These are phyloP conservation scores for Mikania micrantha DNA, from an alignment of 129 eudicot genomes.

Conservation along the genomic window DNA sequence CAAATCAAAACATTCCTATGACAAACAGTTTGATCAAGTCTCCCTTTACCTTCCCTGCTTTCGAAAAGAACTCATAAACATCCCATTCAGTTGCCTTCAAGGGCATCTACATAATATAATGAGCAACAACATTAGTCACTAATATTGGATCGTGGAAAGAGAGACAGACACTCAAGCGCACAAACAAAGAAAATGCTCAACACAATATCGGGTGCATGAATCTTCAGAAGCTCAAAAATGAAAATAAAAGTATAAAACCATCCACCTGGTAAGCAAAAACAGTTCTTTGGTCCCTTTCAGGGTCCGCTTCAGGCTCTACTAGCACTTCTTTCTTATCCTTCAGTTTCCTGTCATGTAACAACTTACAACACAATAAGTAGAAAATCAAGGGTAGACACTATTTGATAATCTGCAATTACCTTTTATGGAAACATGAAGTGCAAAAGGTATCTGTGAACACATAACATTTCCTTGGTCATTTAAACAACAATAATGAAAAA, in stretches of 20 bases:
- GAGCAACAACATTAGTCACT: neutral
- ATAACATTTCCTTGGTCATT: constrained; percentile 6
- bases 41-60: constrained; percentile 77
- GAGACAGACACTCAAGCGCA: neutral
- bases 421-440: constrained; percentile 10
- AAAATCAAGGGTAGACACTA: neutral
- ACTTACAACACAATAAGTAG: constrained; percentile 19
- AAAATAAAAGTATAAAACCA: neutral
- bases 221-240: neutral
- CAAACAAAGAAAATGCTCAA: neutral
- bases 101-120: constrained; percentile 63
- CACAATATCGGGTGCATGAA: neutral
- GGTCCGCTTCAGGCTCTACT: constrained; percentile 98
- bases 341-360: constrained; percentile 59
- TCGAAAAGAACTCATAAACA: constrained; percentile 78
- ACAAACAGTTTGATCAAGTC: neutral
- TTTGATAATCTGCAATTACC: constrained; percentile 10
- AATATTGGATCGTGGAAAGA: neutral
- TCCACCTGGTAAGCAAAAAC: constrained; percentile 95
- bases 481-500: neutral
- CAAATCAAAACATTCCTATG: neutral
- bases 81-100: constrained; percentile 89
- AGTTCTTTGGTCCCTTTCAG: constrained; percentile 97
- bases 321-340: constrained; percentile 79
- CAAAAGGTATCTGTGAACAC: constrained; percentile 15